Evolutionary conservation across 2,329 filamentous ascomycete species (phyloP).

Genomic region (Diaporthe aspalathi): DNA sequence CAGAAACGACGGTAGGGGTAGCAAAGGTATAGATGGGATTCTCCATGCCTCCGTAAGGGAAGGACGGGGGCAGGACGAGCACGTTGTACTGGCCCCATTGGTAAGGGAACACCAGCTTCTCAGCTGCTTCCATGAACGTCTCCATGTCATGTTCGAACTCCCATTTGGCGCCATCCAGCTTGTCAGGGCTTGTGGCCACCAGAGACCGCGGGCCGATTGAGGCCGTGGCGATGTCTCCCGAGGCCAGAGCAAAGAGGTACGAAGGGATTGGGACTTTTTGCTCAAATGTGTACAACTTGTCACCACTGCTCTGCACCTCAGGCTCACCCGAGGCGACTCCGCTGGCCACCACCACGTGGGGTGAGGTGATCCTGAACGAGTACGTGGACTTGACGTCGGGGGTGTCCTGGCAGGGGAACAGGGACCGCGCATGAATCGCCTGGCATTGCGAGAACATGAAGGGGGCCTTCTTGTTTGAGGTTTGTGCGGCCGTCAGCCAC

Average conservation of each 20-base stretch:
- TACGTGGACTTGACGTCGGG: constrained; percentile 98
- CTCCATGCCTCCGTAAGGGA: constrained; percentile 90
- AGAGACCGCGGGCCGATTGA: constrained; percentile 85
- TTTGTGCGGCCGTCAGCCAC: constrained; percentile 94
- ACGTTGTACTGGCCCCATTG: constrained; percentile 97
- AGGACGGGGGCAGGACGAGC: constrained; percentile 87
- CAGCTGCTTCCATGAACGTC: constrained; percentile 88
- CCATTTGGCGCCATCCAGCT: constrained; percentile 85
- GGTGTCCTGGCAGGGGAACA: constrained; percentile 97
- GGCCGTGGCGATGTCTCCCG: constrained; percentile 86
- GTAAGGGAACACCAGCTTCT: constrained; percentile 86
- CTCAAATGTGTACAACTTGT: constrained; percentile 84
- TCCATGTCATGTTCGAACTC: constrained; percentile 93
- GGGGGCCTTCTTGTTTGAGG: constrained; percentile 93
- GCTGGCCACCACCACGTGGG: constrained; percentile 90
- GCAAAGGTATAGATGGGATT: constrained; percentile 96
- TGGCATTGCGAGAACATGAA: constrained; percentile 99
- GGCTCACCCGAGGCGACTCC: constrained; percentile 71
- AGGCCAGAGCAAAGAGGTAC: constrained; percentile 93
- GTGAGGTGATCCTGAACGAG: constrained; percentile 87
- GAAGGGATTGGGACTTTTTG: constrained; percentile 93
- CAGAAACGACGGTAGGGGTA: constrained; percentile 74
- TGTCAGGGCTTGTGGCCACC: constrained; percentile 89
- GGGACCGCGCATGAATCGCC: constrained; percentile 91
- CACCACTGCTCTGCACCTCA: constrained; percentile 60